Evolutionary conservation across 441 rosid genomes (phyloP), one percentile per base, ranked within the genome.

Genomic region (Bruguiera hainesii): DNA sequence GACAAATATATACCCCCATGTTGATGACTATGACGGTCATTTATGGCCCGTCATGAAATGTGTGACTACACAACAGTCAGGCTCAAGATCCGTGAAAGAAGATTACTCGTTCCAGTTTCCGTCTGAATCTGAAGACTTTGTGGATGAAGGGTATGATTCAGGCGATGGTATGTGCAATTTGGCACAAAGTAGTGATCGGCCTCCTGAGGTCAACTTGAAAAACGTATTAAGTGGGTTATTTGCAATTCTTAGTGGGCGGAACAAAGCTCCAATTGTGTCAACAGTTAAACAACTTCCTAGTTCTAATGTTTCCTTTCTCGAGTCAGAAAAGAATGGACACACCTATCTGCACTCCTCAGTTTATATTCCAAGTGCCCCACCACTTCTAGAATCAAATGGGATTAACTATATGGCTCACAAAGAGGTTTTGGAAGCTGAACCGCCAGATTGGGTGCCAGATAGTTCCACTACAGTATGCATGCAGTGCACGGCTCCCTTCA

Each of bases 331-430:
- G 77, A 83, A 89, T 56, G 97, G 98, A 26, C 96, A 91, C 61
- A 87, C 93, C 1, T 83, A 72, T 60, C 48, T 94, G 78, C 90
- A 94, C 74, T 82, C 97, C 16, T 95, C 99, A 0, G 99, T 95
- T 71, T 95, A 90, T 71, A 87, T 84, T 63, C 99, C 98, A 0
- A 95, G 98, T 77, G 99, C 99, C 0, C 99, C 99, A 1, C 99
- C 98, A 18, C 97, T 95, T 63, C 71, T 89, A 39, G 96, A 87
- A 71, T 82, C 93, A 0, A 80, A 63, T 69, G 85, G 87, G 70
- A 80, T 79, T 53, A 80, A 82, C 56, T 83, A 82, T 67, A 75
- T 64, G 71, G 88, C 81, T 23, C 80, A 87, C 67, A 86, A 83
- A 73, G 87, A 82, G 63, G 75, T 92, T 53, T 78, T 95, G 68